Conservation (phyloP, 305 asterid species). For the Fraxinus velutina region DNA sequence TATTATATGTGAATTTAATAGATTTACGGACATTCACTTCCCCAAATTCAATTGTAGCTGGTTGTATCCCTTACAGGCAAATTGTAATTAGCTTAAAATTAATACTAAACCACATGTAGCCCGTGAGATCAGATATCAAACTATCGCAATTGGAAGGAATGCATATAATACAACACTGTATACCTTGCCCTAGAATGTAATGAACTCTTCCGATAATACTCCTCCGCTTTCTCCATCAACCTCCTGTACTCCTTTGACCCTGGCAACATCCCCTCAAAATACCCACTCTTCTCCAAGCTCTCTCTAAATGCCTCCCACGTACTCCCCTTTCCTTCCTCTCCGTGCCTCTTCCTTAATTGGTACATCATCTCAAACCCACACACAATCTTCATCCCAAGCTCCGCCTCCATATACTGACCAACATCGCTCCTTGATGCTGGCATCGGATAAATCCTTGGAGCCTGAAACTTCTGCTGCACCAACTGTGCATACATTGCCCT, state of each 20-base stretch:
- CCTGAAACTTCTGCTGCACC: constrained; percentile 77
- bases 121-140: constrained; percentile 11
- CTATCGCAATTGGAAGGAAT: background rate
- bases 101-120: background rate
- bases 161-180: background rate
- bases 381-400: constrained; percentile 79
- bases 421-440: constrained; percentile 55
- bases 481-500: constrained; percentile 93
- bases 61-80: background rate
- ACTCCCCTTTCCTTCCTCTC: constrained; percentile 86
- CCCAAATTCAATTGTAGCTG: background rate
- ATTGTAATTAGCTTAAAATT: background rate
- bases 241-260: constrained; percentile 79
- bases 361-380: constrained; percentile 96
- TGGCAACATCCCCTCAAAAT: constrained; percentile 69
- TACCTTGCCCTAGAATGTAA: constrained; percentile 62
- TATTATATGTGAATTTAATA: background rate
- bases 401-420: constrained; percentile 64
- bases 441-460: constrained; percentile 76
- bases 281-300: constrained; percentile 66
- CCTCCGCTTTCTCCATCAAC: constrained; percentile 72
- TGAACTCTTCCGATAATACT: constrained; percentile 56
- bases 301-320: constrained; percentile 76
- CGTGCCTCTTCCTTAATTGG: constrained; percentile 66
- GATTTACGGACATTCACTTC: constrained; percentile 4